Percentiles rank a stretch among this genome's conserved stretches.
Conservation (phyloP, 768 basidiomycete genomes). For the Suillus americanus region DNA sequence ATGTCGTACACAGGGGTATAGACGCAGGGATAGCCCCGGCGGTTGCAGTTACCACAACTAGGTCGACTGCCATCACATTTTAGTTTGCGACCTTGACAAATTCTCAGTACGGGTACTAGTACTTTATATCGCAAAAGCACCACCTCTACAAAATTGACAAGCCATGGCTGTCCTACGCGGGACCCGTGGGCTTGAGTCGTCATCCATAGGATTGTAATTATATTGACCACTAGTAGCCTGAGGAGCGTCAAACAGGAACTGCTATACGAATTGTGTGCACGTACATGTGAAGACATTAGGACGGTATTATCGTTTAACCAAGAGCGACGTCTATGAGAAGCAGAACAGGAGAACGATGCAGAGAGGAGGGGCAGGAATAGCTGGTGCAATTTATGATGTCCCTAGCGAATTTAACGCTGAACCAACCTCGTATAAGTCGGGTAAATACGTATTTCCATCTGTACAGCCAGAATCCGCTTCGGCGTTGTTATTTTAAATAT, state of each 20-base stretch:
- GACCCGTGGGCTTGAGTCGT: slow-evolving; percentile 24
- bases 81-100: slow-evolving; percentile 57
- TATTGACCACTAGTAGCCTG: slow-evolving; percentile 12
- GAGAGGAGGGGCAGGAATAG: slow-evolving; percentile 6
- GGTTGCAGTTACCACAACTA: slow-evolving; percentile 65
- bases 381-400: slow-evolving; percentile 30
- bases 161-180: slow-evolving; percentile 65
- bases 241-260: neutral
- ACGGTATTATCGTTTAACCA: slow-evolving; percentile 7
- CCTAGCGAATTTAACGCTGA: slow-evolving; percentile 17
- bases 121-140: slow-evolving; percentile 5
- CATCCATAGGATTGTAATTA: slow-evolving; percentile 13
- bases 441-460: slow-evolving; percentile 34
- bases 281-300: slow-evolving; percentile 26
- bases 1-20: slow-evolving; percentile 66
- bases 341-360: slow-evolving; percentile 14
- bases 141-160: slow-evolving; percentile 72
- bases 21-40: slow-evolving; percentile 54
- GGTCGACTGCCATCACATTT: slow-evolving; percentile 71
- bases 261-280: slow-evolving; percentile 5
- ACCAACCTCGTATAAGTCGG: slow-evolving; percentile 28
- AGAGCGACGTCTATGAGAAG: slow-evolving; percentile 1
- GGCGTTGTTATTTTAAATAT: slow-evolving; percentile 33
- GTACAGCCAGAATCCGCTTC: slow-evolving; percentile 28
- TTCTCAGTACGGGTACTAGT: neutral